Base-by-base conservation (phyloP, 2,329 filamentous ascomycete genomes). In the Teratosphaeria zuluensis region DNA sequence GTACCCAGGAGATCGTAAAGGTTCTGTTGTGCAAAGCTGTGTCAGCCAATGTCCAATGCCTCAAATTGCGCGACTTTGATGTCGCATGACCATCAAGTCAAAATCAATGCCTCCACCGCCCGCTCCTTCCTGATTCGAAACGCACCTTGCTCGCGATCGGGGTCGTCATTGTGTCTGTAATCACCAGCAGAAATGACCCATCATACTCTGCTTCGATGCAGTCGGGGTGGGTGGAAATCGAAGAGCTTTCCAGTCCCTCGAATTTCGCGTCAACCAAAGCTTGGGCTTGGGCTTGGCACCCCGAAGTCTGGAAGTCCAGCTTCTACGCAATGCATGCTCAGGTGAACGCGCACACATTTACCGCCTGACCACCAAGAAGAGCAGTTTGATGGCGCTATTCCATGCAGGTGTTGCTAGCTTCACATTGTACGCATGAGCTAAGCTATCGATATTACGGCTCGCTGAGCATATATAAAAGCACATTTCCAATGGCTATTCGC, bases 1-100 rank as follows among this genome's bases (percentile, higher is more conserved):
- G 61, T 95, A 97, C 94, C 92, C 84, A 99, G 90, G 81, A 95
- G 87, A 84, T 94, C 92, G 84, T 89, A 97, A 74, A 89, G 87
- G 84, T 99, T 99, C 94, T 97, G 72, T 68, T 65, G 42, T 55
- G 56, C 38, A 38, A 54, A 38, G 53, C 48, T 48, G 28, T 35
- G 57, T 58, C 52, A 61, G 63, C 54, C 48, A 57, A 35, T 30
- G 33, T 59, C 53, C 52, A 54, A 56, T 54, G 42, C 14, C 14
- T 33, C 56, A 16, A 12, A 42, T 31, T 31, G 32, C 51, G 21
- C 38, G 24, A 11, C 55, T 21, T 48, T 14, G 46, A 52, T 5
- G 48, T 48, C 54, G 56, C 59, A 58, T 56, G 55, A 57, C 55
- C 55, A 19, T 31, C 21, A 24, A 31, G 11, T 16, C 52, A 28